Evolutionary conservation across 2,329 filamentous ascomycete genomes (phyloP).

Genomic region (Decorospora gaudefroyi): DNA sequence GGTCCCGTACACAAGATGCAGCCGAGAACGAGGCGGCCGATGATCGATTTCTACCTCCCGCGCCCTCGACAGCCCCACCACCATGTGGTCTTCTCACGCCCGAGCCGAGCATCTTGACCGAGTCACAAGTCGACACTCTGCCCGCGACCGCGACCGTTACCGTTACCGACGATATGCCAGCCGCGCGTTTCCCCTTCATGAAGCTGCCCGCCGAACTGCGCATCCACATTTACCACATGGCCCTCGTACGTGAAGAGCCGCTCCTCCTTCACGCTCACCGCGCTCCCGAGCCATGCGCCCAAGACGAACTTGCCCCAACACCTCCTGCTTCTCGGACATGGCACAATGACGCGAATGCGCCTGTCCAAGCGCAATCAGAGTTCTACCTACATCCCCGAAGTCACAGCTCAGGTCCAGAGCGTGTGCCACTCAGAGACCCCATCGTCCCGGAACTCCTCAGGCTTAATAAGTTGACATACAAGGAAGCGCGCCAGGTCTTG

Average conservation of each 20-base stretch:
- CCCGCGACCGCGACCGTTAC: not conserved
- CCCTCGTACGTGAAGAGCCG: conserved; percentile 36
- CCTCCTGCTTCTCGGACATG: too few species aligned
- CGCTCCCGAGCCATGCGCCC: conserved; percentile 14
- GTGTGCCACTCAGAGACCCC: conserved; percentile 32
- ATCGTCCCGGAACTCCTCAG: conserved; percentile 48
- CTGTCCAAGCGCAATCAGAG: too few species aligned
- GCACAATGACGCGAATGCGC: too few species aligned
- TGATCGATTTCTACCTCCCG: not conserved
- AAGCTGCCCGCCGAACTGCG: conserved; percentile 54
- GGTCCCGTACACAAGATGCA: conserved; percentile 9
- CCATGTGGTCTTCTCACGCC: conserved; percentile 27
- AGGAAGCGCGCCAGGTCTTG: conserved; percentile 39
- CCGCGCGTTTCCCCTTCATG: conserved; percentile 47
- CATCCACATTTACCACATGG: conserved; percentile 51
- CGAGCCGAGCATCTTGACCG: conserved; percentile 24
- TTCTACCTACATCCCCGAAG: not conserved
- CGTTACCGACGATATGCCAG: not conserved
- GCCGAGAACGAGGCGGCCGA: conserved; percentile 1
- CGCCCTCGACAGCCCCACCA: conserved; percentile 2
- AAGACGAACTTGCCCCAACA: conserved; percentile 7
- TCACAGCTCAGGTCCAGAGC: not conserved
- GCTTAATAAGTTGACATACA: conserved; percentile 47
- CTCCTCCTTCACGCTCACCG: conserved; percentile 37
- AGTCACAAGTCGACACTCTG: conserved; percentile 14